Evolutionary conservation across 129 eudicot genomes (phyloP), one percentile per base, ranked within the genome.

Genomic region (Chrysanthemum lavandulifolium): DNA sequence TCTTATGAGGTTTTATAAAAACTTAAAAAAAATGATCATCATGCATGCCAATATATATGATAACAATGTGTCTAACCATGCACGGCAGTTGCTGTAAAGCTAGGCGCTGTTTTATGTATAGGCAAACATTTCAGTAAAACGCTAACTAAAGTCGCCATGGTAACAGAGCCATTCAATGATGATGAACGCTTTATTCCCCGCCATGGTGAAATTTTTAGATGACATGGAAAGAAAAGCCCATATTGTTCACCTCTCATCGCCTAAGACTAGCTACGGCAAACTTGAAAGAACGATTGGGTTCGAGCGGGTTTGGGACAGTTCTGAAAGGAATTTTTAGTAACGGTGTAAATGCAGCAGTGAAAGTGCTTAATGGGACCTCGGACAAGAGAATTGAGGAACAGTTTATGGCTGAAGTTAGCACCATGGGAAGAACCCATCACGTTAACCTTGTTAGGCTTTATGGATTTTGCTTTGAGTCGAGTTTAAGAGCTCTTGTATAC

Each of bases 371-470:
- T 2, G 57, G 45, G 3, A 18, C 13, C 10, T 67, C 54, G 2
- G 80, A 67, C 29, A 23, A 67, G 15, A 67, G 12, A 1, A 13
- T 58, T 13, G 69, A 76, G 21, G 69, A 68, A 36, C 69, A 76
- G 6, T 77, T 77, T 47, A 69, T 61, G 69, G 75, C 76, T 0
- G 81, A 77, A 69, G 59, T 77, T 13, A 61, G 75, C 0, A 65
- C 53, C 1, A 48, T 77, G 60, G 81, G 81, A 47, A 69, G 64
- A 51, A 77, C 71, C 18, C 70, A 69, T 33, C 75, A 77, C 60
- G 18, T 60, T 31, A 69, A 77, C 4, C 70, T 77, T 0, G 58
- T 77, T 21, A 50, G 53, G 43, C 72, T 53, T 13, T 71, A 52
- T 12, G 45, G 75, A 21, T 71, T 56, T 31, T 80, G 84, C 8